Conservation (phyloP, 345 rosid genomes). For the Corymbia maculata region DNA sequence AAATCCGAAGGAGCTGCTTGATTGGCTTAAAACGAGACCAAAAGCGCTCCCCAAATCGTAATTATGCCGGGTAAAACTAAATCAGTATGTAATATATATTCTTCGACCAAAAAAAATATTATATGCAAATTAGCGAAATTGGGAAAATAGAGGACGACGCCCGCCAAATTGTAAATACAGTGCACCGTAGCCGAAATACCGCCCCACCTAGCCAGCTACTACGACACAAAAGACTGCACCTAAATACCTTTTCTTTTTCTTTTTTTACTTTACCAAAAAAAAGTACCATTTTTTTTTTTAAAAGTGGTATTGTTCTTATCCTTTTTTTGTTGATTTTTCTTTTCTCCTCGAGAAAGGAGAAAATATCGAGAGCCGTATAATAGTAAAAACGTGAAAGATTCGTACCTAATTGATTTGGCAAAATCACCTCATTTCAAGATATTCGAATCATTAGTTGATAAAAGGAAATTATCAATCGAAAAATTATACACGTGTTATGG, state of each 20-base stretch:
- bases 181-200: background rate
- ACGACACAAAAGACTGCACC: background rate
- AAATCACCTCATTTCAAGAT: background rate
- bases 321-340: background rate
- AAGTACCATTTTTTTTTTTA: no score
- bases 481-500: background rate
- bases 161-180: background rate
- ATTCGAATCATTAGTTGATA: background rate
- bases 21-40: background rate
- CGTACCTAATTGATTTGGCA: background rate
- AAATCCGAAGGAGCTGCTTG: background rate
- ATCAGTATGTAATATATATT: background rate
- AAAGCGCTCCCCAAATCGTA: background rate
- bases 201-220: background rate
- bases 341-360: background rate
- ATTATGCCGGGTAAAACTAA: background rate
- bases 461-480: no score
- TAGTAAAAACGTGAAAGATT: background rate
- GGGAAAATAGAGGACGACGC: background rate
- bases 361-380: background rate
- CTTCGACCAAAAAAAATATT: no score
- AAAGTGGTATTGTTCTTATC: background rate
- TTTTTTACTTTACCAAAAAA: no score
- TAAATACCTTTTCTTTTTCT: no score
- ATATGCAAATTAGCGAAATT: background rate